Evolutionary conservation across 2,329 filamentous ascomycete species (phyloP), one percentile per base, ranked within the genome.

Genomic region (Penicillium sp.): DNA sequence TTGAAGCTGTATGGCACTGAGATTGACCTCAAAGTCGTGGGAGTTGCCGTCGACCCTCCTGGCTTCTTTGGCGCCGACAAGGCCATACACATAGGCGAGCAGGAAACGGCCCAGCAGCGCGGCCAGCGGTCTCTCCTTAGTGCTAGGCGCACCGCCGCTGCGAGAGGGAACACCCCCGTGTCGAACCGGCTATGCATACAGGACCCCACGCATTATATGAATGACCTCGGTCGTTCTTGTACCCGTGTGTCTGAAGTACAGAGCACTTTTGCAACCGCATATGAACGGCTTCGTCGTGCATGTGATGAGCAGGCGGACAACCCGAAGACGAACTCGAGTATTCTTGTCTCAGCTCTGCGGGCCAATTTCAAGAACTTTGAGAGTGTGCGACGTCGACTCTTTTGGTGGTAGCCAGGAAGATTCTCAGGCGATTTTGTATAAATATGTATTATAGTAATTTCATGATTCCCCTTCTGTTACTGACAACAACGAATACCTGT

Each of bases 141-240:
- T 32, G 59, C 64, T 21, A 72, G 72, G 54, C 56, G 62, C 54
- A 63, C 61, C 38, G 61, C 74, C 67, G 58, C 72, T 59, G 11
- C 72, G 5, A 66, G 58, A 40, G 55, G 64, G n/a, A 74, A 73
- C 42, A 14, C 43, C 1, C 49, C 53, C 16, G 54, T 56, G 14
- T 63, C 65, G 4, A 60, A 75, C 50, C 69, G 81, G 46, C 72
- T 86, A 46, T 81, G 74, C 54, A 71, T 87, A 13, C 83, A 85
- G 67, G 83, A 87, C 60, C 84, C 84, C 0, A 80, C 81, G 7
- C 77, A 85, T 62, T 75, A 77, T 18, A 74, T 75, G 62, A 85
- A 84, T 64, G 81, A 87, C 62, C 73, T 86, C 1, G 84, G 84
- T 32, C 69, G 72, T 41, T 76, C 76, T 49, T 75, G 71, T 42